Evolutionary conservation across 2,329 filamentous ascomycete species (phyloP), one percentile per base, ranked within the genome.

Genomic region (Juglanconis oblonga): DNA sequence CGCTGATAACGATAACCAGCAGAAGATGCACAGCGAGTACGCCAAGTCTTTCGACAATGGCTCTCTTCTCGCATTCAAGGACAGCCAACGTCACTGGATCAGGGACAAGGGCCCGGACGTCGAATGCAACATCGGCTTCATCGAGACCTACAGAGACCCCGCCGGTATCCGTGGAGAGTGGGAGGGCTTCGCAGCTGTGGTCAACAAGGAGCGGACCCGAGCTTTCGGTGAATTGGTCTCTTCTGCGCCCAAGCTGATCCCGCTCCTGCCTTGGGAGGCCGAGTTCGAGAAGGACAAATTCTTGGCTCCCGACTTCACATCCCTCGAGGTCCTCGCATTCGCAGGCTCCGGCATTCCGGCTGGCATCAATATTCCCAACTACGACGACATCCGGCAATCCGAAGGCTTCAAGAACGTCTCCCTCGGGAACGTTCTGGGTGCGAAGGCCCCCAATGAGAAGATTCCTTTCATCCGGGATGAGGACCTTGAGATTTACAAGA

Each of bases 251-350:
- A 79, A 80, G 50, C 87, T 97, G 71, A 97, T 99, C 55, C 91
- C 92, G 6, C 86, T 96, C 64, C 79, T 99, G 13, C 95, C 95
- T 0, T 99, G 95, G 95, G 79, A 81, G 40, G 83, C 85, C 51
- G 90, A 91, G 0, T 99, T 98, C 66, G 95, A 99, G 72, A 98
- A 98, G 76, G 93, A 97, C 78, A 92, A 90, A 70, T 99, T 99
- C 75, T 77, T 96, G 40, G 94, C 91, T 55, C 95, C 95, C 0
- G 95, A 99, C 73, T 99, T 99, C 71, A 98, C 95, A 0, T 95
- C 90, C 9, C 81, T 98, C 1, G 95, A 99, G 73, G 92, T 97
- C 3, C 76, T 97, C 62, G 92, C 89, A 1, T 97, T 97, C 67
- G 83, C 84, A 71, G 84, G 80, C 55, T 87, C 80, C 61, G 88